Base-by-base conservation (phyloP, 1,284 basidiomycete genomes). In the Volvariella volvacea region DNA sequence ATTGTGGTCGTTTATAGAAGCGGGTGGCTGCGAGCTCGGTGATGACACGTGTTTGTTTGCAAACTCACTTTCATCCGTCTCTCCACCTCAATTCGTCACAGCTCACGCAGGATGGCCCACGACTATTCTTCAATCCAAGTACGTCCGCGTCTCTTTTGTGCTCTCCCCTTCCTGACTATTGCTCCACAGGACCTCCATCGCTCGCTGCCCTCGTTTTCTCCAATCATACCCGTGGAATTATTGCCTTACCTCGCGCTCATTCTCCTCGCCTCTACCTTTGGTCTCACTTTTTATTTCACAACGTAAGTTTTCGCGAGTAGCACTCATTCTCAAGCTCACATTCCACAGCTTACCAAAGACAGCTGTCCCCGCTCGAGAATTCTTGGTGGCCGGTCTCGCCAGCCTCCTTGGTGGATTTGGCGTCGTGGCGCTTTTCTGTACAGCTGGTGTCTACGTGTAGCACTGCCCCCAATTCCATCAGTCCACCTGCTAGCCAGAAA, bases 361-460 rank as follows among this genome's bases (percentile, higher is more conserved):
- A 55, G 73, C 70, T 21, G 49, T 88, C 39, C 83, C 87, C n/a
- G 50, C 80, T 44, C 75, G 77, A 43, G 90, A 93, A 63, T 58
- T 79, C 7, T 71, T 70, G 10, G 79, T 90, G 22, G 86, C 86
- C 1, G 62, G 78, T 39, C 64, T 78, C 9, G 90, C 89, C 17
- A 91, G 88, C 59, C 52, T 78, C 33, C 78, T 93, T 28, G 87
- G 83, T 30, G 90, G 91, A 14, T 85, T 89, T 52, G 91, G 91
- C 47, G 76, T 90, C 50, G 88, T 93, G 39, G 84, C 89, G 36
- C 74, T 93, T 47, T 93, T 92, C 66, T 91, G 88, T 69, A 81
- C 79, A 30, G 83, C 76, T 45, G 91, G 91, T 45, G 91, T 94
- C 48, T 85, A 92, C 69, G 82, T 92, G 56, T 93, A 81, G 63